Conservation (phyloP, 306 rosid genomes). For the Ormosia emarginata region DNA sequence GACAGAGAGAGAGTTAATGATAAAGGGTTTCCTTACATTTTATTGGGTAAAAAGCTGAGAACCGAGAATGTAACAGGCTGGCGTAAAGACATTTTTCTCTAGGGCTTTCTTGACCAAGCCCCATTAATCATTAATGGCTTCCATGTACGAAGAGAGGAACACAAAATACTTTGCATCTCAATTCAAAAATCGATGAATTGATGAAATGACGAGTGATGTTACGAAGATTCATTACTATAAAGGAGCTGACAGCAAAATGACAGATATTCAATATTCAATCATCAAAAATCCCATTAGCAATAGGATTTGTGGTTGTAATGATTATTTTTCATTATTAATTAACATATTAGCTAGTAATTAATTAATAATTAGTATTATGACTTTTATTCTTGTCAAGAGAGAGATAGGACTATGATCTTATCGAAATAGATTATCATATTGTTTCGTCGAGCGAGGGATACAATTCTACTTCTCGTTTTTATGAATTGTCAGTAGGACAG, state of each 20-base stretch:
- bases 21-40: background rate
- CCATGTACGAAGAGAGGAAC: slow-evolving; percentile 29
- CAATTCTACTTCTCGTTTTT: slow-evolving; percentile 40
- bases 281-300: slow-evolving; percentile 14
- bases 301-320: background rate
- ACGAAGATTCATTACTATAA: background rate
- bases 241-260: slow-evolving; percentile 43
- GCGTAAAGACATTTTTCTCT: slow-evolving; percentile 28
- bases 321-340: slow-evolving; percentile 19
- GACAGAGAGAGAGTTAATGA: background rate
- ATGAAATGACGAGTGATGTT: slow-evolving; percentile 25
- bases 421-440: slow-evolving; percentile 38
- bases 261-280: slow-evolving; percentile 24
- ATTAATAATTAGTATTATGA: background rate
- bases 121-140: slow-evolving; percentile 41
- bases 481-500: slow-evolving; percentile 43
- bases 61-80: slow-evolving; percentile 34
- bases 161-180: slow-evolving; percentile 18
- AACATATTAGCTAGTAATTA: background rate
- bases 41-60: slow-evolving; percentile 20
- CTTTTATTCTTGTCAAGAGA: slow-evolving; percentile 13
- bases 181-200: slow-evolving; percentile 27
- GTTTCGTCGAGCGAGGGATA: slow-evolving; percentile 20
- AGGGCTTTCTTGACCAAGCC: slow-evolving; percentile 42
- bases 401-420: slow-evolving; percentile 19